phyloP scores from a whole-genome alignment of 2,329 filamentous ascomycete genomes.

The Sphaerulina vaccinii region DNA sequence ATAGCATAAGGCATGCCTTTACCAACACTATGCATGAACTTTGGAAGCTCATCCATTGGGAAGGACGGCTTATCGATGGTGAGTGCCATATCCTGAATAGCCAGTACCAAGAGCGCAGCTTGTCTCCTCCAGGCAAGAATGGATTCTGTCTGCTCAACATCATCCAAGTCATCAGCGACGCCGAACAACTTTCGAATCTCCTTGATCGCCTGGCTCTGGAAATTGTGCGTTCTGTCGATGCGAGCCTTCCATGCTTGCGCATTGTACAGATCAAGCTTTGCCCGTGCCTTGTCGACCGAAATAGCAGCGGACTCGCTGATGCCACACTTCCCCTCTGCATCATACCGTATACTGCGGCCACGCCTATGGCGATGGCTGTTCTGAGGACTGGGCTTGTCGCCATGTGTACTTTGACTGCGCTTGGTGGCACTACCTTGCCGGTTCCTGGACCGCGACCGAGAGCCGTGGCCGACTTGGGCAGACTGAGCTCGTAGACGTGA shows the following conservation, averaged over 20 bases:
- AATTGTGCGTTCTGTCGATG: conserved; percentile 72
- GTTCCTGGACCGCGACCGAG: conserved; percentile 35
- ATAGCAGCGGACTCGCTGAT: conserved; percentile 72
- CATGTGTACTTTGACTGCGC: conserved; percentile 41
- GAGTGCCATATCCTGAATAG: conserved; percentile 82
- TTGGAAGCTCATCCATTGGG: conserved; percentile 73
- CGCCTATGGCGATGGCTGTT: conserved; percentile 31
- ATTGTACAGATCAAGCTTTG: conserved; percentile 75
- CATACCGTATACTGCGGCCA: conserved; percentile 60
- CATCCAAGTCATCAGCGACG: conserved; percentile 76
- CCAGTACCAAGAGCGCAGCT: conserved; percentile 75
- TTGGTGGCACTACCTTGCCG: conserved; percentile 32
- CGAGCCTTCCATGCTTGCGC: conserved; percentile 88
- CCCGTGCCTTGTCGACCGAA: conserved; percentile 71
- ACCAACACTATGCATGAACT: conserved; percentile 84
- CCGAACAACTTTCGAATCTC: conserved; percentile 79
- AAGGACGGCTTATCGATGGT: conserved; percentile 91
- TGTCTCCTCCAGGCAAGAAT: conserved; percentile 83
- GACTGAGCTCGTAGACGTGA: conserved; percentile 56
- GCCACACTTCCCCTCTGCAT: conserved; percentile 72
- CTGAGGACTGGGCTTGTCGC: conserved; percentile 23
- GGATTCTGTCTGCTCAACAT: conserved; percentile 76
- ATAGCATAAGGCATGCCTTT: conserved; percentile 94
- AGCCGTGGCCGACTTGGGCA: conserved; percentile 40
- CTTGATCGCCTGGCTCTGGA: conserved; percentile 70